Conservation (phyloP, 2,329 filamentous ascomycete genomes). For the Mariannaea sp. region DNA sequence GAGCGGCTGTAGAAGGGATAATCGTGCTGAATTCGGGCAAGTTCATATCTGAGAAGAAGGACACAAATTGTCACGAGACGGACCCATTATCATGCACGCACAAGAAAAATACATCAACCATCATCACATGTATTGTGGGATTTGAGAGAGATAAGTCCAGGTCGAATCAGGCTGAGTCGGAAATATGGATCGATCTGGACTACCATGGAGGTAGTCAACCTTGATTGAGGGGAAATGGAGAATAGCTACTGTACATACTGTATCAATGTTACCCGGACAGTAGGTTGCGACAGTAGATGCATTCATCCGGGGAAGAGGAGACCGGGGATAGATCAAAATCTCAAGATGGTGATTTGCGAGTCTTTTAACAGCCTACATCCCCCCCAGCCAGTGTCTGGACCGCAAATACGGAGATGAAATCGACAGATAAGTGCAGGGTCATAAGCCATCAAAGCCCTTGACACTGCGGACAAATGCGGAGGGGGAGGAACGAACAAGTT, state of each 20-base stretch:
- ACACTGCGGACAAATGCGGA: neutral
- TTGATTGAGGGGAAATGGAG: constrained; percentile 6
- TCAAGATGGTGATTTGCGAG: constrained; percentile 6
- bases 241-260: too few relatives aligned
- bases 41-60: too few relatives aligned
- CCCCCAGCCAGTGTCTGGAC: neutral
- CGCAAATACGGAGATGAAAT: constrained; percentile 9
- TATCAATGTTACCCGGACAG: too few relatives aligned
- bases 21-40: neutral
- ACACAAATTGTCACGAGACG: neutral
- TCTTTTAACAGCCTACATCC: neutral
- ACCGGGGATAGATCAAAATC: neutral
- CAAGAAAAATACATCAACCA: too few relatives aligned
- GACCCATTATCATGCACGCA: neutral
- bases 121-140: neutral
- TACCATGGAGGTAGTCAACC: neutral
- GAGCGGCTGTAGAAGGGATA: constrained; percentile 24
- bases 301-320: constrained; percentile 13
- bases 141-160: neutral
- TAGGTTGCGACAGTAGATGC: neutral
- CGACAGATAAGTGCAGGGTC: constrained; percentile 9
- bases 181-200: constrained; percentile 4
- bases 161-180: neutral
- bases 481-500: neutral
- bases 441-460: neutral